These are phyloP conservation scores for Auricularia auricula-judae DNA, from an alignment of 768 basidiomycete species.

Conservation along the genomic window DNA sequence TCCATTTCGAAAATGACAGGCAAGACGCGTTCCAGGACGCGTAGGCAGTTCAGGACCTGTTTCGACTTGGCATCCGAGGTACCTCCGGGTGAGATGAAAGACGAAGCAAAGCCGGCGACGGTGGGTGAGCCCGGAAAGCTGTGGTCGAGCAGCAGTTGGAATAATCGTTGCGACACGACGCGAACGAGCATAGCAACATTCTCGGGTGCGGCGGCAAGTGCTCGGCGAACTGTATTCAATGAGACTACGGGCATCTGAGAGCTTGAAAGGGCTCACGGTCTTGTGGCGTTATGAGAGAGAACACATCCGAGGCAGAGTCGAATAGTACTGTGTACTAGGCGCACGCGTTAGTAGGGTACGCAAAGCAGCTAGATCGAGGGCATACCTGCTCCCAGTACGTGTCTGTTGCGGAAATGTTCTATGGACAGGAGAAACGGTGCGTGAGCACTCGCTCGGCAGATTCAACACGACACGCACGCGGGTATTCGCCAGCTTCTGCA, in stretches of 20 bases:
- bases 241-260: slow-evolving; percentile 6
- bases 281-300: slow-evolving; percentile 75
- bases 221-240: slow-evolving; percentile 55
- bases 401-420: slow-evolving; percentile 71
- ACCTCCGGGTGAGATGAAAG: slow-evolving; percentile 41
- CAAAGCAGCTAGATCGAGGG: background rate
- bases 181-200: slow-evolving; percentile 77
- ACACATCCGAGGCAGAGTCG: slow-evolving; percentile 84
- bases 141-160: slow-evolving; percentile 67
- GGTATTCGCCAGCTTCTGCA: slow-evolving; percentile 59
- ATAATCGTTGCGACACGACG: slow-evolving; percentile 56
- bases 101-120: slow-evolving; percentile 36
- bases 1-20: slow-evolving; percentile 83
- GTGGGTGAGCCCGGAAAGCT: slow-evolving; percentile 61
- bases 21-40: slow-evolving; percentile 78
- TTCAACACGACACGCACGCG: slow-evolving; percentile 41
- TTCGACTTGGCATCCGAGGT: slow-evolving; percentile 52
- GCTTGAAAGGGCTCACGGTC: slow-evolving; percentile 47
- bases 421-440: background rate
- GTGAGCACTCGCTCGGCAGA: slow-evolving; percentile 5
- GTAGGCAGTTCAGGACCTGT: slow-evolving; percentile 85
- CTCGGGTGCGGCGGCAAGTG: slow-evolving; percentile 71
- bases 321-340: slow-evolving; percentile 71
- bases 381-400: slow-evolving; percentile 78
- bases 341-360: slow-evolving; percentile 4